Evolutionary conservation across 352 stramenopile genomes (phyloP).

Genomic region (Saprolegnia parasitica): DNA sequence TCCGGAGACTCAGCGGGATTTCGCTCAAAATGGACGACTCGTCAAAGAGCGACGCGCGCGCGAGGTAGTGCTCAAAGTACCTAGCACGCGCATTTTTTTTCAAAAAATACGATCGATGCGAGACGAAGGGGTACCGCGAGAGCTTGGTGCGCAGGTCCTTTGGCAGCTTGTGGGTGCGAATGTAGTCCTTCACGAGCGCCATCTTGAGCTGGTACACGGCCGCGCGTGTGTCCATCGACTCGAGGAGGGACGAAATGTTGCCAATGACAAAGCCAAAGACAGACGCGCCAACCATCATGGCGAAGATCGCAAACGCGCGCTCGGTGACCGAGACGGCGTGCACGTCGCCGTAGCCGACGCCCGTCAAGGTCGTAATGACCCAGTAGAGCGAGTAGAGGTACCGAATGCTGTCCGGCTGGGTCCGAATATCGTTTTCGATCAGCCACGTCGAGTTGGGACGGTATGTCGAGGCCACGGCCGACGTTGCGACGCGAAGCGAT

Average conservation of each 20-base stretch:
- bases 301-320: constrained; percentile 59
- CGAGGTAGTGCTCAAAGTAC: constrained; percentile 82
- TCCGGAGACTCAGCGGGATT: constrained; percentile 66
- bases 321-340: constrained; percentile 66
- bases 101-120: neutral
- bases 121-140: neutral
- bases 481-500: neutral
- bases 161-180: constrained; percentile 69
- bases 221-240: constrained; percentile 64
- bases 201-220: constrained; percentile 74
- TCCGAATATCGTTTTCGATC: constrained; percentile 30
- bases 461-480: neutral
- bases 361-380: constrained; percentile 72
- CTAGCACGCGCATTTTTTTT: constrained; percentile 3
- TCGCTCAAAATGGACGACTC: constrained; percentile 70
- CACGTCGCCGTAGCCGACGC: constrained; percentile 80
- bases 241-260: constrained; percentile 78
- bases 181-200: constrained; percentile 82
- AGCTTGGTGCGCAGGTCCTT: constrained; percentile 45
- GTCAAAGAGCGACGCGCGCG: constrained; percentile 68
- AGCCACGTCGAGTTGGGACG: constrained; percentile 43
- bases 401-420: constrained; percentile 35
- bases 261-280: constrained; percentile 80
- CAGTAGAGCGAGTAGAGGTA: constrained; percentile 86
- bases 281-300: constrained; percentile 65